Percentiles rank a stretch among this genome's conserved stretches.
Conservation (phyloP, 192 early-diverging fungal species). For the Radiomyces spectabilis region DNA sequence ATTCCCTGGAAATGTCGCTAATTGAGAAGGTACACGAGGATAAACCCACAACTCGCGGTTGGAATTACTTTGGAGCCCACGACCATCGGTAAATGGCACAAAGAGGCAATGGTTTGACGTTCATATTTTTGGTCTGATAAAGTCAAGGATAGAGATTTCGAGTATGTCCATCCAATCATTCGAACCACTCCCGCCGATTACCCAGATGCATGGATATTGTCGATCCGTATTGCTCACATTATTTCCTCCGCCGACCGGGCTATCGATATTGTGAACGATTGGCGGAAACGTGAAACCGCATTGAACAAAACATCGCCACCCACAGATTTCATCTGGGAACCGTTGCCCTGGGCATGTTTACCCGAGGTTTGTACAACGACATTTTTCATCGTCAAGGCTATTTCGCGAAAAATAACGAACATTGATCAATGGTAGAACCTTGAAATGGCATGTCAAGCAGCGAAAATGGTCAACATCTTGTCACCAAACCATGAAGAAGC, state of each 20-base stretch:
- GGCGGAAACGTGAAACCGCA: conserved; percentile 3
- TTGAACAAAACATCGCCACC: conserved; percentile 1
- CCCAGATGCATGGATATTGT: conserved; percentile 24
- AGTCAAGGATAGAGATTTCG: conserved; percentile 15
- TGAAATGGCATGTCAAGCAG: conserved; percentile 4
- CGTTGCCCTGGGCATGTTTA: conserved; percentile 24
- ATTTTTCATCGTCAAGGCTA: too few species aligned
- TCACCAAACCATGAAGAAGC: conserved; percentile 41
- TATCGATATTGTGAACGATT: conserved; percentile 17
- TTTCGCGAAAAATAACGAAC: neutral
- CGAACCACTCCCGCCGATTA: conserved; percentile 23
- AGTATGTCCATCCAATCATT: conserved; percentile 29
- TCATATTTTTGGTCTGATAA: neutral
- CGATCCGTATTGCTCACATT: conserved; percentile 21
- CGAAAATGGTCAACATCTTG: conserved; percentile 21
- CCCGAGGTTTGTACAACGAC: conserved; percentile 8
- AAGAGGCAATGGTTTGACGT: neutral
- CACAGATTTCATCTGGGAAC: conserved; percentile 38
- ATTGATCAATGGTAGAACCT: neutral
- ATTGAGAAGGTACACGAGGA: conserved; percentile 9
- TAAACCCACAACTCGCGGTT: conserved; percentile 24
- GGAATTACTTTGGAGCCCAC: conserved; percentile 26
- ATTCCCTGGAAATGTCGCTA: conserved; percentile 20
- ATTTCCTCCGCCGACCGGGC: conserved; percentile 28
- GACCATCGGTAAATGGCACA: conserved; percentile 21